A percentile compares a stretch with the other conserved stretches of the same genome.
These are phyloP conservation scores for Diaporthe helianthi DNA, from an alignment of 2,329 filamentous ascomycete species.

Conservation along the genomic window DNA sequence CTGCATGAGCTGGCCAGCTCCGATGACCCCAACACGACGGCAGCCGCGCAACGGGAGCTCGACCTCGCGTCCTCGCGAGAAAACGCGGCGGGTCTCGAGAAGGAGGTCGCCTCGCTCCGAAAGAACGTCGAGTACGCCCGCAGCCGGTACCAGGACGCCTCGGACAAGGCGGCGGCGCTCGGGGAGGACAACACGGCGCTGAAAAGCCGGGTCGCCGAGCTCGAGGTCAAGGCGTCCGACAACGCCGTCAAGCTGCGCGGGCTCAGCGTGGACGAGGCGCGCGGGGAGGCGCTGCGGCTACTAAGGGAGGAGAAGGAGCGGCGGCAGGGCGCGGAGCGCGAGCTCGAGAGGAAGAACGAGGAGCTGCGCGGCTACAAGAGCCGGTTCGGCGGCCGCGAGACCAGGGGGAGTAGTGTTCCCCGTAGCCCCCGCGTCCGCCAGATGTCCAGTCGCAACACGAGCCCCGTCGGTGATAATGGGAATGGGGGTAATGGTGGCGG, in stretches of 20 bases:
- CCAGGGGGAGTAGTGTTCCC: slow-evolving; percentile 62
- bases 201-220: slow-evolving; percentile 48
- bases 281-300: slow-evolving; percentile 41
- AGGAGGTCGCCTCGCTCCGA: slow-evolving; percentile 45
- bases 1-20: slow-evolving; percentile 49
- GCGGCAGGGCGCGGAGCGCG: slow-evolving; percentile 58
- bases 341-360: slow-evolving; percentile 55
- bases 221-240: slow-evolving; percentile 51
- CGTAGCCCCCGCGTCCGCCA: slow-evolving; percentile 58
- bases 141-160: slow-evolving; percentile 65
- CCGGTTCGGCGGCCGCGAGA: slow-evolving; percentile 56
- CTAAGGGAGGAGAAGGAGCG: slow-evolving; percentile 51
- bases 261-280: slow-evolving; percentile 49
- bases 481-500: slow-evolving; percentile 5
- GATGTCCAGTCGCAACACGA: slow-evolving; percentile 37
- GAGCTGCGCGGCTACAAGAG: slow-evolving; percentile 57
- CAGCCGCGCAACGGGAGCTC: slow-evolving; percentile 50
- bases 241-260: slow-evolving; percentile 57
- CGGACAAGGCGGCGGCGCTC: slow-evolving; percentile 54
- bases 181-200: slow-evolving; percentile 56
- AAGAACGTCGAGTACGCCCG: slow-evolving; percentile 64
- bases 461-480: slow-evolving; percentile 27
- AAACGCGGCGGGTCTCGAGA: slow-evolving; percentile 49
- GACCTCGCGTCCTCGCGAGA: slow-evolving; percentile 49
- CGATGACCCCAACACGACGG: slow-evolving; percentile 47